These are phyloP conservation scores for Glomus cerebriforme DNA, from an alignment of 192 early-diverging fungal species.

Conservation along the genomic window DNA sequence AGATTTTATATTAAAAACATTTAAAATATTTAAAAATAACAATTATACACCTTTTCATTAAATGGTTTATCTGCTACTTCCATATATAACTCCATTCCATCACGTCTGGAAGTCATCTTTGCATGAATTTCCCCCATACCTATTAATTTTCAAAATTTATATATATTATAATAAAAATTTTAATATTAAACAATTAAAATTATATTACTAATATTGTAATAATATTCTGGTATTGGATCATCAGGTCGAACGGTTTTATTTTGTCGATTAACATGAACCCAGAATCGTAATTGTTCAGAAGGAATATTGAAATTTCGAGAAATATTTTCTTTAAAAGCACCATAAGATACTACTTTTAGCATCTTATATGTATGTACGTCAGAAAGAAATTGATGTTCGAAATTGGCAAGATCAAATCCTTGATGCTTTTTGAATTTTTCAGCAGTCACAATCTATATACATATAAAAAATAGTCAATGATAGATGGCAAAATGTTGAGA, in stretches of 20 bases:
- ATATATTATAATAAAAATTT: neutral
- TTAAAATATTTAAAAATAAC: constrained; percentile 28
- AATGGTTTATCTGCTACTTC: constrained; percentile 38
- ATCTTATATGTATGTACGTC: constrained; percentile 45
- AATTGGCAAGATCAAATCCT: constrained; percentile 88
- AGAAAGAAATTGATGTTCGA: constrained; percentile 49
- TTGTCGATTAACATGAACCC: constrained; percentile 85
- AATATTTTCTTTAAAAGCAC: constrained; percentile 55
- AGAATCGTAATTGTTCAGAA: constrained; percentile 69
- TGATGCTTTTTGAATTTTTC: constrained; percentile 67
- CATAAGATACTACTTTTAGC: constrained; percentile 58
- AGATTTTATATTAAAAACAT: neutral
- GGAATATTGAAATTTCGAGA: constrained; percentile 48
- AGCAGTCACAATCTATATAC: constrained; percentile 61
- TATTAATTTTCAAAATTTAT: constrained; percentile 8
- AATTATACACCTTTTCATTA: constrained; percentile 37
- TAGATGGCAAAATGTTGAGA: too few relatives aligned
- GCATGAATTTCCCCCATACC: constrained; percentile 43
- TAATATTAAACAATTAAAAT: constrained; percentile 9
- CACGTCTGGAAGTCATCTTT: constrained; percentile 36
- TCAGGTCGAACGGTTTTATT: constrained; percentile 93
- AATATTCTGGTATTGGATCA: constrained; percentile 55
- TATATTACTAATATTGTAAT: constrained; percentile 49
- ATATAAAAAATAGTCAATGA: neutral
- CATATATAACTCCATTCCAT: constrained; percentile 43